These are phyloP conservation scores for Diaporthe velutina DNA, from an alignment of 2,329 filamentous ascomycete genomes.

Conservation along the genomic window DNA sequence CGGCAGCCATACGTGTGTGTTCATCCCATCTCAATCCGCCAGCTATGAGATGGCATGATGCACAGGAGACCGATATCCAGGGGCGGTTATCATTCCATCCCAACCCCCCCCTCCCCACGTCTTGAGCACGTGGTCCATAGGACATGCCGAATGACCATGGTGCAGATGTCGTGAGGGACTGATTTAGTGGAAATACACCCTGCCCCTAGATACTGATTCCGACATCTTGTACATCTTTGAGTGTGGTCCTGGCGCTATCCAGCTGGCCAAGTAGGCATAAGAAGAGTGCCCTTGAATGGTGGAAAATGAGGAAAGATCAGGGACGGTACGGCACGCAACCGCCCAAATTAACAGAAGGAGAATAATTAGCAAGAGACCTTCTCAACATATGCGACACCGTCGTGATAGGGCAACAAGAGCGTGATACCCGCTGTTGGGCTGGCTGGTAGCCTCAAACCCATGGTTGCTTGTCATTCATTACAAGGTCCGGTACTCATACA, in stretches of 20 bases:
- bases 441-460: not conserved
- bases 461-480: conserved; percentile 17
- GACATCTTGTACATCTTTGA: no score
- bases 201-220: no score
- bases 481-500: conserved; percentile 25
- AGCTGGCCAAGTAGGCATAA: no score
- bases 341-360: not conserved
- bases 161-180: not conserved
- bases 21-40: not conserved
- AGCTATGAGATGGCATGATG: not conserved
- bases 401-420: not conserved
- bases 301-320: not conserved
- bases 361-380: not conserved
- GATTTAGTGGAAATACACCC: no score
- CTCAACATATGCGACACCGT: not conserved
- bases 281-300: no score
- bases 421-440: not conserved
- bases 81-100: not conserved
- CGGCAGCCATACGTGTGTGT: not conserved
- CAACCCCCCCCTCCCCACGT: not conserved
- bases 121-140: not conserved
- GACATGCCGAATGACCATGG: not conserved
- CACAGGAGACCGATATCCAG: not conserved
- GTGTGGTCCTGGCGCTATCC: no score
- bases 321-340: not conserved